Percentiles rank a stretch among this genome's conserved stretches.
Conservation (phyloP, 1,284 basidiomycete species). For the Cutaneotrichosporon cavernicola region DNA sequence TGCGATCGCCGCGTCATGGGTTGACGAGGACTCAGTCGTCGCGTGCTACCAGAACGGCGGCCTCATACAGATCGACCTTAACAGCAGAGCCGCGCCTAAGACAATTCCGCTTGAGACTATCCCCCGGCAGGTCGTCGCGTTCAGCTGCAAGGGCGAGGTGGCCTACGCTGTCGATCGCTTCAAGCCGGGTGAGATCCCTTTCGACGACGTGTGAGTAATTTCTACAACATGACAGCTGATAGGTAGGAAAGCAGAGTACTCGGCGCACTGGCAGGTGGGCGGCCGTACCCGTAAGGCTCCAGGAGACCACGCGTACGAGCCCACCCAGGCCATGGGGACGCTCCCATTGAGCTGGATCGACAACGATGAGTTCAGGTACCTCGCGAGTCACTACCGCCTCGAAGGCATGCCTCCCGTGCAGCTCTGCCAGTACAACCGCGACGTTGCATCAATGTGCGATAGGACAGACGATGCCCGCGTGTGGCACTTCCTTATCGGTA, state of each 20-base stretch:
- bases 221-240: not conserved
- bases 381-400: conserved; percentile 68
- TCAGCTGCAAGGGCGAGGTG: conserved; percentile 68
- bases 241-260: conserved; percentile 59
- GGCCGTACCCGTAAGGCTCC: conserved; percentile 44
- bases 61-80: conserved; percentile 74
- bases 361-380: conserved; percentile 59
- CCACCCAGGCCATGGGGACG: conserved; percentile 40
- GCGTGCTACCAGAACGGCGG: conserved; percentile 72
- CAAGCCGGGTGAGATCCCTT: conserved; percentile 68
- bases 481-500: conserved; percentile 66
- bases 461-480: conserved; percentile 64
- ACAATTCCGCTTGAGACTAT: conserved; percentile 64
- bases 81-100: conserved; percentile 17
- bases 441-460: conserved; percentile 62
- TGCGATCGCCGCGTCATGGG: conserved; percentile 65
- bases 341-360: conserved; percentile 49
- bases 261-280: conserved; percentile 49
- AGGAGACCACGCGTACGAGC: conserved; percentile 48
- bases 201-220: conserved; percentile 71
- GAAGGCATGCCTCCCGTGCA: conserved; percentile 59
- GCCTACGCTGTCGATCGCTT: conserved; percentile 67
- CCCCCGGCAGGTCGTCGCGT: conserved; percentile 65
- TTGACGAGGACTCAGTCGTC: conserved; percentile 70
- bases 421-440: conserved; percentile 55